Conservation (phyloP, 1,139 yeast species). For the Kurtzmaniella quercitrusa region DNA sequence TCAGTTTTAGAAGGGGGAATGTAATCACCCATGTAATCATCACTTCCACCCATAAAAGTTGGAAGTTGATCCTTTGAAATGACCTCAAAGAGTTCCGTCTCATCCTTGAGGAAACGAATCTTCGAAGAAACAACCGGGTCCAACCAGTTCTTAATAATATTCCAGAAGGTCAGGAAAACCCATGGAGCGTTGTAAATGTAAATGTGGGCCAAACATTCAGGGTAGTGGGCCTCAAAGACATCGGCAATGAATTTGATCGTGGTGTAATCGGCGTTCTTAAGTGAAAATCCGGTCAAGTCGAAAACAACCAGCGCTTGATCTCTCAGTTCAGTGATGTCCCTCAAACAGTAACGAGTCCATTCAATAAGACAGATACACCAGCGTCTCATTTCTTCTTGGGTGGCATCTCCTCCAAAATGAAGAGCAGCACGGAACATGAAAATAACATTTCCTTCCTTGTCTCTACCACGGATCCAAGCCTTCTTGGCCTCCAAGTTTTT, state of each 20-base stretch:
- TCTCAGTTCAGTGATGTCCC: slow-evolving; percentile 31
- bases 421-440: slow-evolving; percentile 38
- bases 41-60: slow-evolving; percentile 38
- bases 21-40: slow-evolving; percentile 23
- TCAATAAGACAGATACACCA: slow-evolving; percentile 38
- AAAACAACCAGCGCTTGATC: slow-evolving; percentile 40
- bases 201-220: slow-evolving; percentile 41
- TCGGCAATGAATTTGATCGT: slow-evolving; percentile 43
- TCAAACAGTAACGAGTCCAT: slow-evolving; percentile 34
- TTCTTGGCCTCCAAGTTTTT: slow-evolving; percentile 36
- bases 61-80: slow-evolving; percentile 35
- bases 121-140: slow-evolving; percentile 46
- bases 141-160: slow-evolving; percentile 41
- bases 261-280: slow-evolving; percentile 43
- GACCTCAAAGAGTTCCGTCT: slow-evolving; percentile 27
- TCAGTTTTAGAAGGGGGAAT: slow-evolving; percentile 27
- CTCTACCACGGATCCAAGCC: slow-evolving; percentile 38
- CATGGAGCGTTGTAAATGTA: slow-evolving; percentile 47
- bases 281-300: slow-evolving; percentile 44
- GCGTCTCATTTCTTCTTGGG: slow-evolving; percentile 34
- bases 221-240: slow-evolving; percentile 45
- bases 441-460: slow-evolving; percentile 33
- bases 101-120: slow-evolving; percentile 40
- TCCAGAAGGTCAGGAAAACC: slow-evolving; percentile 47
- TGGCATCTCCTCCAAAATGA: slow-evolving; percentile 39